Evolutionary conservation across 2,329 filamentous ascomycete species (phyloP).

Genomic region (Stromatinia cepivora): DNA sequence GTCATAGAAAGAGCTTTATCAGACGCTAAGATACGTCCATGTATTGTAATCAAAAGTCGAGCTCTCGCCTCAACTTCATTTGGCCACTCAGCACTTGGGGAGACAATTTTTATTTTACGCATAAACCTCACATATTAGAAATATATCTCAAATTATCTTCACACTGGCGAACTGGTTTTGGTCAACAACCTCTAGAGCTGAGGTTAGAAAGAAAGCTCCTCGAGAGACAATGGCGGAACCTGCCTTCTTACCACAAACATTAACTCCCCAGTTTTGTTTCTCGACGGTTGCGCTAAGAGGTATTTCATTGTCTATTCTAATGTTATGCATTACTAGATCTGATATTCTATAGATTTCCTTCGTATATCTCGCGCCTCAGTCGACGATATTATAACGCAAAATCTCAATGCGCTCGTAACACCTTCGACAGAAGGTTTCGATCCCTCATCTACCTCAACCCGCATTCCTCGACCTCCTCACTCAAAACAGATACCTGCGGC

Average conservation of each 20-base stretch:
- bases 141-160: background rate
- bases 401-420: conserved; percentile 84
- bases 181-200: conserved; percentile 35
- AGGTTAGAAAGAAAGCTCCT: conserved; percentile 29
- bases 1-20: conserved; percentile 30
- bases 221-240: conserved; percentile 36
- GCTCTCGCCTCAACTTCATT: conserved; percentile 18
- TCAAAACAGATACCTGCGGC: conserved; percentile 57
- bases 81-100: conserved; percentile 12
- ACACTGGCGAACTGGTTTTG: conserved; percentile 40
- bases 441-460: conserved; percentile 70
- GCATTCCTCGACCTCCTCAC: conserved; percentile 52
- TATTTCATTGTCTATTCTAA: conserved; percentile 40
- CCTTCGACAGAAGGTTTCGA: conserved; percentile 75
- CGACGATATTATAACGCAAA: conserved; percentile 91
- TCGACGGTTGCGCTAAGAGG: conserved; percentile 68
- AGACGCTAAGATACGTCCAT: conserved; percentile 23
- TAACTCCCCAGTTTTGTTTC: conserved; percentile 79
- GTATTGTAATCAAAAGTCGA: conserved; percentile 18
- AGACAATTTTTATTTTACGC: background rate
- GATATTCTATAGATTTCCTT: conserved; percentile 70
- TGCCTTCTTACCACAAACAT: conserved; percentile 45
- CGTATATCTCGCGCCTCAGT: conserved; percentile 79
- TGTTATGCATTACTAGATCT: background rate
- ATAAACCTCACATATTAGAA: background rate